Evolutionary conservation across 495 filamentous ascomycete species (phyloP), one percentile per base, ranked within the genome.

Genomic region (Penicillium paradoxum): DNA sequence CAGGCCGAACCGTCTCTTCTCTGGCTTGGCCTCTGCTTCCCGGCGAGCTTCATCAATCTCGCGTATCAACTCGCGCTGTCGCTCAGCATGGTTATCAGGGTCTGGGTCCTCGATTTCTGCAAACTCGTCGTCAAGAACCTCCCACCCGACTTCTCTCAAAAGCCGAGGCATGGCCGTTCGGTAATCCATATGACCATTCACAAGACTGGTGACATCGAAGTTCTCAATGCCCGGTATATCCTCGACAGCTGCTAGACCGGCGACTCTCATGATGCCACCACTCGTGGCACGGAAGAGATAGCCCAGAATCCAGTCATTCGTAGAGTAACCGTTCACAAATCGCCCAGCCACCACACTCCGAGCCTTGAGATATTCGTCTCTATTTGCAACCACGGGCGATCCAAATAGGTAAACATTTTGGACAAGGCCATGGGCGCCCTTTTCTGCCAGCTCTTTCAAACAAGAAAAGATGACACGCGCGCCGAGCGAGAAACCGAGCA

Each of bases 401-500:
- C 93, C 93, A 61, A 97, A 97, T 15, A 97, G 74, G 66, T 91
- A 97, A 4, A 93, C 95, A 60, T 97, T 97, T 56, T 99, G 91
- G 2, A 99, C 79, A 5, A 99, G 74, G 2, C 95, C 93, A 52
- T 84, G 82, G n/a, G 91, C 91, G n/a, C 90, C 91, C 54, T 83
- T 87, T 13, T 80, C 82, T 17, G 91, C 86, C 14, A 99, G 83
- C 64, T 99, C 93, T 56, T 83, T 83, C 27, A 99, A 78, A 62
- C 90, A 96, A 7, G 89, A 85, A 69, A 93, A 96, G 59, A 99
- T 99, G 39, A 99, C 86, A 39, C 93, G 79, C 8, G 90, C 84
- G 34, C 93, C 93, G 21, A 99, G 80, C 2, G 92, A 97, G 72
- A 95, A 99, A 22, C 93, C 93, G 6, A 99, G 88, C n/a, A 99